Evolutionary conservation across 768 basidiomycete species (phyloP), one percentile per base, ranked within the genome.

Genomic region (Mycena capillaripes): DNA sequence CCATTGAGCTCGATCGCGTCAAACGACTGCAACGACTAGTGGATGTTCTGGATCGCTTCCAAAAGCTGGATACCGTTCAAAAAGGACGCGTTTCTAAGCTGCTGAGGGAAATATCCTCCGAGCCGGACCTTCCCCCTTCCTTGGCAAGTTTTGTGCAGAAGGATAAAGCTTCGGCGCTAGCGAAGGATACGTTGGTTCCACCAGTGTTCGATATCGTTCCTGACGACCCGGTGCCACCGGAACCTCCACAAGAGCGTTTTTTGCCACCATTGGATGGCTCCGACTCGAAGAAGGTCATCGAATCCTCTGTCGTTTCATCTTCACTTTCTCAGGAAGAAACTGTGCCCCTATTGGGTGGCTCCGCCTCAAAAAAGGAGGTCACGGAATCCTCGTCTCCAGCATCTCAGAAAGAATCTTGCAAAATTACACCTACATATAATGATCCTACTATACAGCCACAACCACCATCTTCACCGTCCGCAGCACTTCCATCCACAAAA

Each of bases 1-100:
- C 81, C 12, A 84, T 94, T 23, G 93, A 95, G 79, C 76, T 80
- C 21, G 87, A 87, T 30, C 89, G 93, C 65, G 82, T 90, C 46
- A 78, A 84, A 63, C 86, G 93, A 55, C 83, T 95, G 3, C 79
- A 81, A 30, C 83, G 83, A 50, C 75, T 90, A 55, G 82, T 82
- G 42, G 78, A 76, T 44, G 79, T 86, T 6, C 77, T 90, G 30
- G 74, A 82, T 14, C 79, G 79, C 61, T 84, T 88, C 72, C 79
- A 80, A 65, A 75, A 78, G 16, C 76, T 89, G 50, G 78, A 81
- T 42, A 69, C 65, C 25, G 46, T 72, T 38, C 76, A 81, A 72
- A 80, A 78, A 44, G 77, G 74, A 70, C 80, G 78, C 62, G 74
- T 82, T 71, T 78, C 76, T 44, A 72, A 79, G 27, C 72, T 77